Conservation (phyloP, 129 eudicot species). For the Helichrysum umbraculigerum region DNA sequence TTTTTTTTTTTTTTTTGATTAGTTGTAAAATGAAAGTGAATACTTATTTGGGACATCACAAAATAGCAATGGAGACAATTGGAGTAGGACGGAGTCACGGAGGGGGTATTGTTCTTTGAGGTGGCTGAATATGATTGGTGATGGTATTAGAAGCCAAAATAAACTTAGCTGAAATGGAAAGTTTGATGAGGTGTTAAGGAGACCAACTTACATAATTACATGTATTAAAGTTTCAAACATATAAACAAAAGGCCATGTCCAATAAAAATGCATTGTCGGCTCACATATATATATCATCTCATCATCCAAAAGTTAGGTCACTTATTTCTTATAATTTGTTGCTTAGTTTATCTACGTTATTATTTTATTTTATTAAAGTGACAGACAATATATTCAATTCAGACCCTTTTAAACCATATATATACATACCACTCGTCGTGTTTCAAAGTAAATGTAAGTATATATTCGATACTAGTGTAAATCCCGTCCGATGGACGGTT, state of each 20-base stretch:
- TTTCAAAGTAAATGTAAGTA: too few relatives aligned
- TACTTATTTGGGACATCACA: too few relatives aligned
- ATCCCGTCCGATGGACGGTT: too few relatives aligned
- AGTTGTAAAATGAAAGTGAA: too few relatives aligned
- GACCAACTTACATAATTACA: slow-evolving; percentile 37
- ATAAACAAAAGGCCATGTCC: slow-evolving; percentile 32
- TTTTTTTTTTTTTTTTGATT: too few relatives aligned
- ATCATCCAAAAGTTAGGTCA: slow-evolving; percentile 36
- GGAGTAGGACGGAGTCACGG: too few relatives aligned
- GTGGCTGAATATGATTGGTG: slow-evolving; percentile 20
- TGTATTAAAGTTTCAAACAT: slow-evolving; percentile 28
- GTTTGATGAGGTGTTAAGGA: slow-evolving; percentile 31
- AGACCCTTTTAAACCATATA: too few relatives aligned
- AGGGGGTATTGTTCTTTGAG: not conserved
- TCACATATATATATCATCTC: not conserved
- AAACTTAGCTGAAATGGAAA: slow-evolving; percentile 30
- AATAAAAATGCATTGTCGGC: slow-evolving; percentile 41
- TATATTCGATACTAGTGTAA: too few relatives aligned
- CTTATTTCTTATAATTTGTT: slow-evolving; percentile 6
- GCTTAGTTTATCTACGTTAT: not conserved
- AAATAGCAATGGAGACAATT: too few relatives aligned
- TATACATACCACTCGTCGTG: too few relatives aligned
- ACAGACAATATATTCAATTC: too few relatives aligned
- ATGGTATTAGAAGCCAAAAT: slow-evolving; percentile 25
- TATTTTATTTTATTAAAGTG: too few relatives aligned